Percentiles rank a stretch among this genome's conserved stretches.
phyloP scores from a whole-genome alignment of 1,284 basidiomycete species.

The Albatrellus sp. region DNA sequence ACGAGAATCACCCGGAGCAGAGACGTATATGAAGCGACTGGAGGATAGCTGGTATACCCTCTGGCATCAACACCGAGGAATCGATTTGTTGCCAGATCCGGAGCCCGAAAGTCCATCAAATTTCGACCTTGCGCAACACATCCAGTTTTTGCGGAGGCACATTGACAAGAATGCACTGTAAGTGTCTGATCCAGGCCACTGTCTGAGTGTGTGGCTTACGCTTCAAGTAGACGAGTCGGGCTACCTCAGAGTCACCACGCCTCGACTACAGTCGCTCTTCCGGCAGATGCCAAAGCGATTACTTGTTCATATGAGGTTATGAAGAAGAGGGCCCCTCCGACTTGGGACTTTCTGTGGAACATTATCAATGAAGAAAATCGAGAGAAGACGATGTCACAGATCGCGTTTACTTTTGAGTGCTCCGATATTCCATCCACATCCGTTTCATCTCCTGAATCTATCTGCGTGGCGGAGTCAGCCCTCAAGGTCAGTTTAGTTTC shows the following conservation, averaged over 20 bases:
- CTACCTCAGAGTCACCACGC: conserved; percentile 33
- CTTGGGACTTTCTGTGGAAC: conserved; percentile 69
- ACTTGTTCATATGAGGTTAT: conserved; percentile 33
- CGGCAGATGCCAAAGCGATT: conserved; percentile 35
- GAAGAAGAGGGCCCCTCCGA: conserved; percentile 30
- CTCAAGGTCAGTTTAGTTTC: conserved; percentile 41
- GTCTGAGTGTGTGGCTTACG: conserved; percentile 1
- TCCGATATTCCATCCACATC: conserved; percentile 24
- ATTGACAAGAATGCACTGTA: conserved; percentile 81
- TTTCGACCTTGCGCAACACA: conserved; percentile 66
- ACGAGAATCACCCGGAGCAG: conserved; percentile 49
- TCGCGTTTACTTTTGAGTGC: conserved; percentile 38
- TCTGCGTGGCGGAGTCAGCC: conserved; percentile 49
- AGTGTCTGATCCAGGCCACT: conserved; percentile 20
- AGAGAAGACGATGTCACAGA: conserved; percentile 52
- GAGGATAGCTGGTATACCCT: conserved; percentile 74
- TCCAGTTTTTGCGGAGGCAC: conserved; percentile 68
- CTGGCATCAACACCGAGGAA: conserved; percentile 63
- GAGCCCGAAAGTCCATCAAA: conserved; percentile 55
- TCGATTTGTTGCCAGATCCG: conserved; percentile 56
- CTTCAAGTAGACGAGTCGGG: conserved; percentile 37
- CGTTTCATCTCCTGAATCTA: conserved; percentile 23
- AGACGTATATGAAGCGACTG: conserved; percentile 66
- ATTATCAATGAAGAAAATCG: conserved; percentile 57
- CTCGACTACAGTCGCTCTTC: conserved; percentile 24